Conservation (phyloP, 805 yeast species). For the Yarrowia osloensis region DNA sequence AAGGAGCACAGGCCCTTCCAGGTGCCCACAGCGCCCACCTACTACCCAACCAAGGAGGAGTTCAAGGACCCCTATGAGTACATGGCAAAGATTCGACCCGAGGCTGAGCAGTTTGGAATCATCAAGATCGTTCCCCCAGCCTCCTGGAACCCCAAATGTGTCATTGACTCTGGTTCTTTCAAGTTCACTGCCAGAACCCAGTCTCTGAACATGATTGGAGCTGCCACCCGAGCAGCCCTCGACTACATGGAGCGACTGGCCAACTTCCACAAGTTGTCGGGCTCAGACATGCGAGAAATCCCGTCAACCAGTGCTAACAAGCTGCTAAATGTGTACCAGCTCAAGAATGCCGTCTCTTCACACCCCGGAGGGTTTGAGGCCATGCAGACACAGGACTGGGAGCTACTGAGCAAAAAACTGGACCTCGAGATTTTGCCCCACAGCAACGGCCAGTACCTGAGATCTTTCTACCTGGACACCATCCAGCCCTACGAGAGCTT, state of each 20-base stretch:
- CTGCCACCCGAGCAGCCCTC: constrained; percentile 40
- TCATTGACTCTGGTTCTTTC: constrained; percentile 42
- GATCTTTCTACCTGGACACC: constrained; percentile 20
- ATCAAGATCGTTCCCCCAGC: constrained; percentile 69
- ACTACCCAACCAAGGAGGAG: constrained; percentile 57
- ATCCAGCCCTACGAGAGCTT: constrained; percentile 40
- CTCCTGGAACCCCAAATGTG: constrained; percentile 47
- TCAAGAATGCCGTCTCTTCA: constrained; percentile 39
- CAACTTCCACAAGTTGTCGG: constrained; percentile 41
- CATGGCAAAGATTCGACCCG: constrained; percentile 53
- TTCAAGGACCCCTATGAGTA: constrained; percentile 67
- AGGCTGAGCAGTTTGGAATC: constrained; percentile 70
- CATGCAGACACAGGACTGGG: constrained; percentile 18
- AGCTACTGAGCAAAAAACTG: constrained; percentile 6
- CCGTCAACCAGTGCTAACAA: constrained; percentile 38
- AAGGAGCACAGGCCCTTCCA: constrained; percentile 40
- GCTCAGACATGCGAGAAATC: constrained; percentile 34
- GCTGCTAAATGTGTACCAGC: constrained; percentile 39
- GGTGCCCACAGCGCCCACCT: constrained; percentile 55
- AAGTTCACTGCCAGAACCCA: constrained; percentile 43
- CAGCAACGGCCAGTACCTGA: constrained; percentile 11
- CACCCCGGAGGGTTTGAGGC: constrained; percentile 33
- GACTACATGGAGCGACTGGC: constrained; percentile 43
- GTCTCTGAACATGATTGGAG: constrained; percentile 43
- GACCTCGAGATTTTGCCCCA: constrained; percentile 22